phyloP scores from a whole-genome alignment of 73 alveolate genomes.

The Stentor roeselii region DNA sequence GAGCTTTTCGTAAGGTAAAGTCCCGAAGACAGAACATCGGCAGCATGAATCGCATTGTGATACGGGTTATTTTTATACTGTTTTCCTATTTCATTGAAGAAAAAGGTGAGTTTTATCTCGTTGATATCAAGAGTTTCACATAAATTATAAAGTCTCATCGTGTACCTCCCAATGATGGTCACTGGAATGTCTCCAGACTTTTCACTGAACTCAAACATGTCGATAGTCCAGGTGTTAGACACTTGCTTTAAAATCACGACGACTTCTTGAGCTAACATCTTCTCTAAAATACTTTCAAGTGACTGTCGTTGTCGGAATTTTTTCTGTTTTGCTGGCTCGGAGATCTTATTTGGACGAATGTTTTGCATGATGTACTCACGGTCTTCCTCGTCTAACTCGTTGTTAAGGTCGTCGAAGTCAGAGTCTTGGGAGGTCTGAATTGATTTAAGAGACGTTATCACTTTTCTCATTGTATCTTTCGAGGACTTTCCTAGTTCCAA shows the following conservation, averaged over 20 bases:
- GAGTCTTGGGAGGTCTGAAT: background rate
- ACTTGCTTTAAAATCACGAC: background rate
- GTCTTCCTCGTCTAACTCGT: background rate
- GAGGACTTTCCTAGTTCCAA: background rate
- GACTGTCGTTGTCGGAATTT: background rate
- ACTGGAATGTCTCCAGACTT: background rate
- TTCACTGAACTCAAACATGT: background rate
- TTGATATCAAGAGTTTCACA: background rate
- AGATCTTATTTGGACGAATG: background rate
- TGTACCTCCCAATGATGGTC: background rate
- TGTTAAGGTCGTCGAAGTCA: background rate
- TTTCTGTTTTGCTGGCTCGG: background rate
- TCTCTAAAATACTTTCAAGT: background rate
- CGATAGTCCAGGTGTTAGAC: background rate
- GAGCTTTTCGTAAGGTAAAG: background rate
- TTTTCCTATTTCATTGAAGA: background rate
- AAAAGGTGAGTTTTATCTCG: background rate
- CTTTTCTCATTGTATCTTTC: too few species aligned
- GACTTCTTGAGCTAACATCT: background rate
- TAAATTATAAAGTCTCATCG: background rate
- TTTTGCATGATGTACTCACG: background rate
- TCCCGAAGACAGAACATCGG: constrained; percentile 35
- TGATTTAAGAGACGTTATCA: too few species aligned
- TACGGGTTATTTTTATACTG: constrained; percentile 33
- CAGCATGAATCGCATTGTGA: constrained; percentile 58